phyloP scores from a whole-genome alignment of 2,329 filamentous ascomycete genomes.

The Trichophyton mentagrophytes region DNA sequence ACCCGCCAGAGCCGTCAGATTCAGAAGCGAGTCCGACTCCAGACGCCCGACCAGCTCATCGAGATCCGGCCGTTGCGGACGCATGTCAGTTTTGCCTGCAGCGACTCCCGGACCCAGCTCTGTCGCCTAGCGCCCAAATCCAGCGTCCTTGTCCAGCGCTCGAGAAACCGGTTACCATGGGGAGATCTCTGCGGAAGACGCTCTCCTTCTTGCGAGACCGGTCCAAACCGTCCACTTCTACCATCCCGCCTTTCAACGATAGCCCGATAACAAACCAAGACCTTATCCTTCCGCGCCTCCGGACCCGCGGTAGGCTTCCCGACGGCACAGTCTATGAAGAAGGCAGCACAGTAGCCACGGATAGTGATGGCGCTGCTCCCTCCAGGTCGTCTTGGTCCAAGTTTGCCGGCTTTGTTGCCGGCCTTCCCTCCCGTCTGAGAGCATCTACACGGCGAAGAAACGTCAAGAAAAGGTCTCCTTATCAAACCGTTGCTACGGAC shows the following conservation, averaged over 20 bases:
- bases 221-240: background rate
- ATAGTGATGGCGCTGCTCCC: background rate
- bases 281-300: background rate
- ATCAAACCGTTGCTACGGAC: background rate
- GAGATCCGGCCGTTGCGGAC: background rate
- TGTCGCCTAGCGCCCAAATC: background rate
- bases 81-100: slow-evolving; percentile 9
- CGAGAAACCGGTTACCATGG: background rate
- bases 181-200: background rate
- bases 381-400: background rate
- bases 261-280: background rate
- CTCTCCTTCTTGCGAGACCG: background rate
- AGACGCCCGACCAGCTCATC: background rate
- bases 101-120: background rate
- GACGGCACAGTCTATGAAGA: background rate
- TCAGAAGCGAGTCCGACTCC: background rate
- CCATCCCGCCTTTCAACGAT: background rate
- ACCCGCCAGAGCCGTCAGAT: background rate
- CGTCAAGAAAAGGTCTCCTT: background rate
- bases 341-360: background rate
- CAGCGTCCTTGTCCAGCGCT: background rate
- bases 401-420: background rate
- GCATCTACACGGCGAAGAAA: background rate
- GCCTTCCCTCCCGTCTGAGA: background rate
- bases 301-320: background rate